Conservation (phyloP, 2,329 filamentous ascomycete species). For the Exophiala bonariae region DNA sequence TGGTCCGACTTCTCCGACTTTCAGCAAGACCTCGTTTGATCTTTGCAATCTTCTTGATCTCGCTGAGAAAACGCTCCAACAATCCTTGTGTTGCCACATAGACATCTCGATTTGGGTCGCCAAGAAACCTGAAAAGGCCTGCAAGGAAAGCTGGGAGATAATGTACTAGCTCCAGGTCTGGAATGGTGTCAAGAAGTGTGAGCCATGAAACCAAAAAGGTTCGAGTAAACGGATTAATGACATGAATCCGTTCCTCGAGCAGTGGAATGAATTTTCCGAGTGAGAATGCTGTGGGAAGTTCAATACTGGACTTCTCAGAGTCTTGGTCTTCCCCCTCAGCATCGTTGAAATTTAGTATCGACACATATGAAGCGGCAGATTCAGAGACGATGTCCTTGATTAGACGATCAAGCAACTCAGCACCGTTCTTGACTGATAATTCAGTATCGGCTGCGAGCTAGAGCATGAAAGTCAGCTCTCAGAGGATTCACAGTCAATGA, state of each 20-base stretch:
- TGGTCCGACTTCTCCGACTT: constrained; percentile 68
- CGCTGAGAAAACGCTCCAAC: constrained; percentile 83
- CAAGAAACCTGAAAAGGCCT: constrained; percentile 86
- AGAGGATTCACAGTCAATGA: not conserved
- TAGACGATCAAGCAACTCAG: constrained; percentile 88
- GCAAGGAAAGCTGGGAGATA: constrained; percentile 89
- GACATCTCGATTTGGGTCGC: constrained; percentile 90
- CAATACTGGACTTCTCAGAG: constrained; percentile 37
- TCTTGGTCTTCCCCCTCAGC: constrained; percentile 43
- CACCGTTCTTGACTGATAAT: constrained; percentile 95
- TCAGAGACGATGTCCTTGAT: constrained; percentile 97
- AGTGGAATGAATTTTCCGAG: constrained; percentile 87
- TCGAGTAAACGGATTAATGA: constrained; percentile 90
- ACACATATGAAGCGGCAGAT: constrained; percentile 91
- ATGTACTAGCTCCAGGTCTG: constrained; percentile 89
- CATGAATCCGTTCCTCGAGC: constrained; percentile 89
- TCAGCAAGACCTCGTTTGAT: constrained; percentile 91
- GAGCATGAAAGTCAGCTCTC: constrained; percentile 18
- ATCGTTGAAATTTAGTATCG: constrained; percentile 70
- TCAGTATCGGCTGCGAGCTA: constrained; percentile 95
- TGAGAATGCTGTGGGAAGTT: constrained; percentile 86
- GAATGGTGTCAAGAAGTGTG: constrained; percentile 90
- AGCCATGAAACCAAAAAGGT: constrained; percentile 98
- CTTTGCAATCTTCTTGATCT: constrained; percentile 91
- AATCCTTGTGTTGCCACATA: constrained; percentile 87